These are phyloP conservation scores for Epichloe amarillans DNA, from an alignment of 2,329 filamentous ascomycete species.

Conservation along the genomic window DNA sequence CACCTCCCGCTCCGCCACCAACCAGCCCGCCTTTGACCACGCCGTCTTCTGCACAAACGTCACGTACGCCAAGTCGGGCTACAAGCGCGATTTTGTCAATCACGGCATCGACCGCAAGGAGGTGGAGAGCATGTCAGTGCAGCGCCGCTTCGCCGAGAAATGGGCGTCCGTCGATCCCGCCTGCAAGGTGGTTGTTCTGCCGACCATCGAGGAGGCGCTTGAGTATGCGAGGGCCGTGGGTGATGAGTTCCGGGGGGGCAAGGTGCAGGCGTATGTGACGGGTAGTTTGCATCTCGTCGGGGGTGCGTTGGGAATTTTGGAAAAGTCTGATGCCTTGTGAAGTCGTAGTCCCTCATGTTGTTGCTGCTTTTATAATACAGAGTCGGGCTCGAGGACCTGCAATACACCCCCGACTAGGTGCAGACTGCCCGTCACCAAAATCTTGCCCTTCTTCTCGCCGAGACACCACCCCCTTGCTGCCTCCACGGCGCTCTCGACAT, in stretches of 20 bases:
- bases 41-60: conserved; percentile 76
- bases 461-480: conserved; percentile 32
- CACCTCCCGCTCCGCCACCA: conserved; percentile 15
- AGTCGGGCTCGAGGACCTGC: conserved; percentile 48
- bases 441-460: conserved; percentile 25
- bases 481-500: conserved; percentile 56
- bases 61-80: conserved; percentile 36
- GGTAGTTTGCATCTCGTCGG: conserved; percentile 52
- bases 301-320: conserved; percentile 35
- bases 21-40: conserved; percentile 44
- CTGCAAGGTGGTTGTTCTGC: conserved; percentile 32
- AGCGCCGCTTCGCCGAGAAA: conserved; percentile 37
- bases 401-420: conserved; percentile 72
- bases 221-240: conserved; percentile 28
- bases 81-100: conserved; percentile 46
- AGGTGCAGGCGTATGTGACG: conserved; percentile 39
- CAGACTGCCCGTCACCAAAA: conserved; percentile 70
- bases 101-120: conserved; percentile 37
- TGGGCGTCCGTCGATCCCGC: conserved; percentile 35
- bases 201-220: conserved; percentile 43
- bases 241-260: conserved; percentile 18
- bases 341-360: too few relatives aligned
- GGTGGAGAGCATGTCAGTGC: conserved; percentile 37
- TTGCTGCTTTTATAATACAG: conserved; percentile 16
- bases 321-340: conserved; percentile 31